phyloP scores from a whole-genome alignment of 2,329 filamentous ascomycete genomes.

The Rhinocladiella similis region DNA sequence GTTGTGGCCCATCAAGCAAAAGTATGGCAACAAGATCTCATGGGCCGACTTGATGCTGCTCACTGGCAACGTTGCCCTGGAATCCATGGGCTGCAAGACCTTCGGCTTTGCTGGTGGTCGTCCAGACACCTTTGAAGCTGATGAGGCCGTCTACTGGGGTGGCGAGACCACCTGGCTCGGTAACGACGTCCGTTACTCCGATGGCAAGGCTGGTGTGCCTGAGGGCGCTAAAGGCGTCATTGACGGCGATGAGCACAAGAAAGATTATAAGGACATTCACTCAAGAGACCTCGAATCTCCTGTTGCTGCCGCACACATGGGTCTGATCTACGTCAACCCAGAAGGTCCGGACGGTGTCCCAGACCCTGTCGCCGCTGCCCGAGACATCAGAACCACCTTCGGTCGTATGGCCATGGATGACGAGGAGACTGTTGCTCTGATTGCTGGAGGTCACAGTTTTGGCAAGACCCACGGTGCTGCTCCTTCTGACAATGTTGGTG shows the following conservation, averaged over 20 bases:
- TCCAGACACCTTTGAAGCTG: conserved; percentile 71
- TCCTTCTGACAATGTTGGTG: conserved; percentile 62
- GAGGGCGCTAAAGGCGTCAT: conserved; percentile 41
- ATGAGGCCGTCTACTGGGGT: conserved; percentile 77
- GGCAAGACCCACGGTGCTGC: conserved; percentile 80
- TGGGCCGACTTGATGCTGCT: conserved; percentile 74
- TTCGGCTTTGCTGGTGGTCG: conserved; percentile 75
- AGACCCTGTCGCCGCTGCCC: conserved; percentile 67
- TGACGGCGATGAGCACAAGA: conserved; percentile 43
- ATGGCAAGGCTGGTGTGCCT: conserved; percentile 49
- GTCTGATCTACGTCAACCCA: conserved; percentile 80
- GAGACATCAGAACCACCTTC: conserved; percentile 74
- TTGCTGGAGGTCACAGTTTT: conserved; percentile 75
- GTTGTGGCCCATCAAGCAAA: conserved; percentile 80
- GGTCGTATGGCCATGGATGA: conserved; percentile 81
- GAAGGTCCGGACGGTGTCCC: conserved; percentile 73
- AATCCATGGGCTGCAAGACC: conserved; percentile 73
- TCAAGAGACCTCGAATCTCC: conserved; percentile 67
- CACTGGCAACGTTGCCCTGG: conserved; percentile 73
- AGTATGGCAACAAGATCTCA: conserved; percentile 80
- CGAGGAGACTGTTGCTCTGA: conserved; percentile 77
- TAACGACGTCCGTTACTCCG: conserved; percentile 68
- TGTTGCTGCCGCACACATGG: conserved; percentile 69
- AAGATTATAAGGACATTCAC: conserved; percentile 54
- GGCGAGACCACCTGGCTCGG: conserved; percentile 73